A percentile compares a stretch with the other conserved stretches of the same genome.
phyloP scores from a whole-genome alignment of 331 rosid genomes.

The Rosa hybrid region DNA sequence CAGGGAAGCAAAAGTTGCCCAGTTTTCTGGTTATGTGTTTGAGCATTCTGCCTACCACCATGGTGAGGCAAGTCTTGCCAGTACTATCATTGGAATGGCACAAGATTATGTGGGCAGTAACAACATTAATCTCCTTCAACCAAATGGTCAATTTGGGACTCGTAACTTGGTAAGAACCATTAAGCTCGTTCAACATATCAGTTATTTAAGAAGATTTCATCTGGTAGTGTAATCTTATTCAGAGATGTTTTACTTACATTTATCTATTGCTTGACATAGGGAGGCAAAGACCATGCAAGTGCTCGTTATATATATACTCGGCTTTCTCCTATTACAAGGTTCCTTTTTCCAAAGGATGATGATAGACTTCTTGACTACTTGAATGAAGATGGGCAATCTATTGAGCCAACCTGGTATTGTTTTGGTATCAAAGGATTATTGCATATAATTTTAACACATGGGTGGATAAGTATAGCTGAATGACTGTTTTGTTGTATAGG shows the following conservation, averaged over 20 bases:
- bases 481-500: conserved; percentile 38
- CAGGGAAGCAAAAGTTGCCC: conserved; percentile 90
- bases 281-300: conserved; percentile 88
- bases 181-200: not conserved
- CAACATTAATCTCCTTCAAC: conserved; percentile 82
- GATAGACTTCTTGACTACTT: conserved; percentile 86
- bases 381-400: conserved; percentile 83
- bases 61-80: conserved; percentile 90
- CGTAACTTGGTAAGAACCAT: conserved; percentile 65
- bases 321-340: conserved; percentile 64
- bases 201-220: not conserved
- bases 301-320: conserved; percentile 75
- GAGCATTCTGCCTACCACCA: conserved; percentile 96
- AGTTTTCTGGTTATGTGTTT: conserved; percentile 90
- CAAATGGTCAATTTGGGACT: conserved; percentile 96
- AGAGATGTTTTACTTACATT: not conserved
- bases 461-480: not conserved
- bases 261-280: conserved; percentile 44
- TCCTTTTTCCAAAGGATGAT: conserved; percentile 78
- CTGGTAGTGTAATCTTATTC: not conserved
- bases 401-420: conserved; percentile 85
- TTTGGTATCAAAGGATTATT: not conserved
- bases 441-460: not conserved
- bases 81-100: conserved; percentile 92
- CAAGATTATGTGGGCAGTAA: conserved; percentile 94